Evolutionary conservation across 306 rosid species (phyloP), one percentile per base, ranked within the genome.

Genomic region (Quercus cerris): DNA sequence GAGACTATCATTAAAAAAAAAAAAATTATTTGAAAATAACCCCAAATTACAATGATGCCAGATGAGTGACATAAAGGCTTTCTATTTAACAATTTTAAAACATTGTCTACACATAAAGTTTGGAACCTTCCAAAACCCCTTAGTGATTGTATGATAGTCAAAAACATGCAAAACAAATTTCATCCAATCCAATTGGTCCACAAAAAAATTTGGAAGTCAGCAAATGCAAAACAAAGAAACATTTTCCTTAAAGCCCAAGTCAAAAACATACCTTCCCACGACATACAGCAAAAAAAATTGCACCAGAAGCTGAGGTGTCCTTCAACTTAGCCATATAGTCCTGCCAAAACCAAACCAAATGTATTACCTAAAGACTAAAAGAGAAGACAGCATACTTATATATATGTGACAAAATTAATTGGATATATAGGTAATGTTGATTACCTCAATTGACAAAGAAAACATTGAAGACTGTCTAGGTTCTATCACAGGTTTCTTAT

Each of bases 401-500:
- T 71, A 58, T 35, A 30, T 38, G 66, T 70, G 77, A 84, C 82
- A 71, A 75, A 63, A 20, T 18, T 72, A 59, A 70, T 80, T 62
- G 27, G 68, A 74, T 28, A 55, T 78, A 77, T 55, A 58, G 46
- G 63, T 58, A 74, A 74, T 71, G 80, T 51, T 71, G 35, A 31
- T 75, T 81, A 94, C 98, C 94, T 92, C 93, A 81, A 94, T 94
- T 84, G 97, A 85, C 64, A 70, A 79, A 78, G 88, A 75, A 87
- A 94, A 94, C n/a, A 87, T 66, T 62, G 98, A 88, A 78, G 97
- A 91, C 80, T 92, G 97, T 84, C 95, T 84, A 72, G 97, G 97
- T 84, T 94, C 98, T 78, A 94, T 79, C 84, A 94, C 97, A 78
- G 97, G 97, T 85, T 88, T 94, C 90, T 94, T 94, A 70, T 92